Evolutionary conservation across 441 rosid species (phyloP), one percentile per base, ranked within the genome.

Genomic region (Gossypium armourianum): DNA sequence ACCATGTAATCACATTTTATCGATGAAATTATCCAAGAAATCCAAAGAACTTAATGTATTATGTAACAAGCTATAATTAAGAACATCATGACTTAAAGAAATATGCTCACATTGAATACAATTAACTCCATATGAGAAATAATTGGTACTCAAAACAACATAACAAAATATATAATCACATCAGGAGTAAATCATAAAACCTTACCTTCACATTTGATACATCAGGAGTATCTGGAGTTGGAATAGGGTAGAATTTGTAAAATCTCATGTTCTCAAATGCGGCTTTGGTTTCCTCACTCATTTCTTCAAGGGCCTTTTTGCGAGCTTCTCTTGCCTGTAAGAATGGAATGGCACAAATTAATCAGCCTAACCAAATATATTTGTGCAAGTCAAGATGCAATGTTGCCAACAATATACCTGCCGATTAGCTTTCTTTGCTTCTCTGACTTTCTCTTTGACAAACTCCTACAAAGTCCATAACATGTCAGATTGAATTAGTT

Each of bases 221-320:
- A 36, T 91, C 94, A 29, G 98, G 97, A 57, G 91, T 60, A 61
- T 91, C 88, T 1, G 84, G 84, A 54, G 91, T 81, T 61, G 78
- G 81, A 74, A 78, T 73, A 24, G 97, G 98, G 77, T 93, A 93
- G 72, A 93, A 93, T 81, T 91, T 93, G 89, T 89, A 88, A 75
- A 91, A 84, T 79, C 68, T 93, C 87, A 87, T 88, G 52, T 65
- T 81, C 53, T 87, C 74, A 20, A 79, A 86, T 17, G 91, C 94
- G 2, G 68, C 43, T 74, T 74, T 88, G 12, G 84, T 82, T 70
- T 84, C 95, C 75, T 81, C 93, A 12, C 86, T 93, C 94, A 91
- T 80, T 76, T 75, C 90, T 72, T 83, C 87, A 56, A 75, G 71
- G 32, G 86, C 88, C 45, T 83, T 89, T 75, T 75, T 88, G 53